phyloP scores from a whole-genome alignment of 2,329 filamentous ascomycete species.

The Fusarium siculi region DNA sequence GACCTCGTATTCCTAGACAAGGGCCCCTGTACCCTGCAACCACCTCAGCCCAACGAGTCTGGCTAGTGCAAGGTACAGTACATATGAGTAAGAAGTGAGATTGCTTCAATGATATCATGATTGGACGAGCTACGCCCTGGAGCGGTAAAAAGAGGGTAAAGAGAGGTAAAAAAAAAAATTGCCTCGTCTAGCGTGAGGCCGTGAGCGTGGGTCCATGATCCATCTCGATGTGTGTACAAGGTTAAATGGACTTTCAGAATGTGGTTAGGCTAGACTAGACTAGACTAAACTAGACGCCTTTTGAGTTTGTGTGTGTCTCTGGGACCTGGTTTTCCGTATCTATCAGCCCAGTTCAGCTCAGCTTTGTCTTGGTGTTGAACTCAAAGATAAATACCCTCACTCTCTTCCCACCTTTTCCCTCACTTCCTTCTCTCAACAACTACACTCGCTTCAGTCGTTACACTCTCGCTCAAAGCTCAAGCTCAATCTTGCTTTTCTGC shows the following conservation, averaged over 20 bases:
- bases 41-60: conserved; percentile 17
- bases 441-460: conserved; percentile 37
- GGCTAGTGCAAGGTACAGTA: conserved; percentile 27
- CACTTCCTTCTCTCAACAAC: conserved; percentile 1
- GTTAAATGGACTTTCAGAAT: neutral
- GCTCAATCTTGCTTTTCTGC: conserved; percentile 13
- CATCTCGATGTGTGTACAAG: conserved; percentile 3
- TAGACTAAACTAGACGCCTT: neutral
- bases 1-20: conserved; percentile 23
- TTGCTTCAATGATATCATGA: conserved; percentile 30
- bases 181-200: conserved; percentile 19
- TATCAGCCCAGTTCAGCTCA: neutral
- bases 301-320: neutral
- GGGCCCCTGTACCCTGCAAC: neutral
- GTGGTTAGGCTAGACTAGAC: neutral
- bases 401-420: conserved; percentile 4
- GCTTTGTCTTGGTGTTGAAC: neutral
- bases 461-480: conserved; percentile 8
- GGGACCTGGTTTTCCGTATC: neutral
- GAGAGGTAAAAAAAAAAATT: conserved; percentile 1
- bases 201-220: neutral
- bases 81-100: neutral
- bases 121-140: conserved; percentile 11
- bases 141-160: neutral
- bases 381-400: conserved; percentile 29